phyloP scores from a whole-genome alignment of 805 yeast species.

The Brettanomyces custersianus region DNA sequence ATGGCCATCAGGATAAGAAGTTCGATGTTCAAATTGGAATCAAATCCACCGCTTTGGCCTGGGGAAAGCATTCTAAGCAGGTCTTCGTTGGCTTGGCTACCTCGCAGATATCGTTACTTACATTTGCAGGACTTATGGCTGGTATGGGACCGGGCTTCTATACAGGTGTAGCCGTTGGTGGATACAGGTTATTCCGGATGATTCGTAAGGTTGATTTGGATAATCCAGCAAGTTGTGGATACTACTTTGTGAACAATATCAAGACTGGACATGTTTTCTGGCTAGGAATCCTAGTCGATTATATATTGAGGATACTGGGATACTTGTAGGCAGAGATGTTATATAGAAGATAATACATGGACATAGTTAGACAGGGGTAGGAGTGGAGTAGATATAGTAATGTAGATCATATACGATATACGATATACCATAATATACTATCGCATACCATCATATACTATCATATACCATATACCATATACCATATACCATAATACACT shows the following conservation, averaged over 20 bases:
- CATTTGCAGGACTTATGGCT: slow-evolving; percentile 61
- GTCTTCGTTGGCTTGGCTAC: slow-evolving; percentile 55
- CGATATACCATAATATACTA: too few species aligned
- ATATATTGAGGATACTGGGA: slow-evolving; percentile 41
- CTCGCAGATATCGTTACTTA: slow-evolving; percentile 57
- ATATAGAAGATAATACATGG: too few species aligned
- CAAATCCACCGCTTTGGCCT: slow-evolving; percentile 89
- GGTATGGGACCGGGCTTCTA: slow-evolving; percentile 86
- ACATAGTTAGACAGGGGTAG: too few species aligned
- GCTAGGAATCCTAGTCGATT: slow-evolving; percentile 60
- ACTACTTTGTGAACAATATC: slow-evolving; percentile 67
- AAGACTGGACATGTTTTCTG: slow-evolving; percentile 64
- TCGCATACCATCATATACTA: too few species aligned
- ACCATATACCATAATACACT: too few species aligned
- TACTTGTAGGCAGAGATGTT: slow-evolving; percentile 22
- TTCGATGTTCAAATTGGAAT: slow-evolving; percentile 88
- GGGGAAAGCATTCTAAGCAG: slow-evolving; percentile 77
- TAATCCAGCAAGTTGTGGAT: slow-evolving; percentile 76
- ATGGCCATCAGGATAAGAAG: slow-evolving; percentile 93
- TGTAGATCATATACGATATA: too few species aligned
- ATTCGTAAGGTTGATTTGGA: slow-evolving; percentile 70
- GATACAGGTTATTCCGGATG: slow-evolving; percentile 59
- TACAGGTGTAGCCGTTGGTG: slow-evolving; percentile 56
- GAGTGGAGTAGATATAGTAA: too few species aligned
- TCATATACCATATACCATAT: too few species aligned